phyloP scores from a whole-genome alignment of 495 filamentous ascomycete species.

The Xylaria sp. region DNA sequence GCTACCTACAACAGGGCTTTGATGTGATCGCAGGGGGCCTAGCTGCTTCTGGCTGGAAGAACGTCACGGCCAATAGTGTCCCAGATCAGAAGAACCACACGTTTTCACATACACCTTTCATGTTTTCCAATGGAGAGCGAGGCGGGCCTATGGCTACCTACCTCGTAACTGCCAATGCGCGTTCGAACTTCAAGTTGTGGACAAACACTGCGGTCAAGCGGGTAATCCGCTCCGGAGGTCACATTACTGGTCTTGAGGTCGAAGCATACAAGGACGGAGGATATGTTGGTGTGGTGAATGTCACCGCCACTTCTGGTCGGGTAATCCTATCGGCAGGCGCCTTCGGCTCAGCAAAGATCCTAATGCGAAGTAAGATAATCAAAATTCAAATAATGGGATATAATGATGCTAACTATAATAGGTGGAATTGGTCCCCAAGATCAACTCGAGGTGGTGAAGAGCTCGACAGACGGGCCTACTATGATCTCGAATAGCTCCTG shows the following conservation, averaged over 20 bases:
- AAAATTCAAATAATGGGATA: neutral
- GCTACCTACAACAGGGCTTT: slow-evolving; percentile 72
- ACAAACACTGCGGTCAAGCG: slow-evolving; percentile 70
- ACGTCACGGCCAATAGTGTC: slow-evolving; percentile 64
- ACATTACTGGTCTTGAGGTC: slow-evolving; percentile 72
- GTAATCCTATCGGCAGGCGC: slow-evolving; percentile 75
- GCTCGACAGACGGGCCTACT: slow-evolving; percentile 55
- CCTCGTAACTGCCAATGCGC: slow-evolving; percentile 65
- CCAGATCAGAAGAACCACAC: slow-evolving; percentile 72
- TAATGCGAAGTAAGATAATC: slow-evolving; percentile 45
- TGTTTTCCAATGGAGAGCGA: slow-evolving; percentile 70
- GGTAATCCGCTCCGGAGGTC: slow-evolving; percentile 65
- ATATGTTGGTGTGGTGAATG: slow-evolving; percentile 62
- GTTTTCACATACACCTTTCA: slow-evolving; percentile 71
- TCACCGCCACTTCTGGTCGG: slow-evolving; percentile 65
- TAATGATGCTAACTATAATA: slow-evolving; percentile 46
- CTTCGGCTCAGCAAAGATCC: slow-evolving; percentile 74
- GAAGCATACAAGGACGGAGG: slow-evolving; percentile 62
- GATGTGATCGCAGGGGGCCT: slow-evolving; percentile 64
- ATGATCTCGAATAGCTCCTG: slow-evolving; percentile 60
- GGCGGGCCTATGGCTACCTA: slow-evolving; percentile 79
- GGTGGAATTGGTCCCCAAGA: slow-evolving; percentile 67
- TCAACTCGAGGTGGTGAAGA: slow-evolving; percentile 61
- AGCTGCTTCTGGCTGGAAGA: slow-evolving; percentile 63
- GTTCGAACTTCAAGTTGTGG: slow-evolving; percentile 71